Base-by-base conservation (phyloP, 306 rosid species). In the Hippophae rhamnoides region DNA sequence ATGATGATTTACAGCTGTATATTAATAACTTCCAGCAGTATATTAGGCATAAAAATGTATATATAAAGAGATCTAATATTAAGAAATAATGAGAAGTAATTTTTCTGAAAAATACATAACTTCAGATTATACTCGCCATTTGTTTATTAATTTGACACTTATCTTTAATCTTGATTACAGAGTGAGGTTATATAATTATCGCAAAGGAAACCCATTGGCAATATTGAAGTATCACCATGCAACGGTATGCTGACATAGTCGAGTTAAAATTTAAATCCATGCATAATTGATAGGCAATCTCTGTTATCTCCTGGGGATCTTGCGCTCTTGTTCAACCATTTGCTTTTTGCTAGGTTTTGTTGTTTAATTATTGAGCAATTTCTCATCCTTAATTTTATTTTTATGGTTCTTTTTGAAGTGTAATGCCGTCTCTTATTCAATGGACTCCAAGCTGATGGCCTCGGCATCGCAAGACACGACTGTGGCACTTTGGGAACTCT, bases 391-490 rank as follows among this genome's bases (percentile, higher is more conserved):
- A 43, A 11, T 11, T 53, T 8, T 8, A 9, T 50, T 0, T 26
- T 12, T 55, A 0, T 56, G 43, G 4, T 6, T 3, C 7, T 38
- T 68, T 44, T 61, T 61, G 74, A 78, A 90, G 98, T 85, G 96
- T 78, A 87, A 92, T 61, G 86, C 93, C 3, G 93, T 92, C 41
- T 72, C 95, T 26, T 84, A 58, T 74, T 92, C 98, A 14, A 51
- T 64, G 14, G 81, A 87, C 61, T 78, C 82, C 59, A 92, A 81
- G 73, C 82, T 80, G 56, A 67, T 92, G 95, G 98, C 96, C 49
- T 87, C 96, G 63, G 95, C 89, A 38, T 90, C 98, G 8, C 92
- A 88, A 57, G 98, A 90, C 75, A 64, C 87, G 46, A 83, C 85
- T 0, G 95, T 87, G 68, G 98, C 87, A 3, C 86, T 90, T 7